Base-by-base conservation (phyloP, 192 early-diverging fungal species). In the Rhizophagus prolifer region DNA sequence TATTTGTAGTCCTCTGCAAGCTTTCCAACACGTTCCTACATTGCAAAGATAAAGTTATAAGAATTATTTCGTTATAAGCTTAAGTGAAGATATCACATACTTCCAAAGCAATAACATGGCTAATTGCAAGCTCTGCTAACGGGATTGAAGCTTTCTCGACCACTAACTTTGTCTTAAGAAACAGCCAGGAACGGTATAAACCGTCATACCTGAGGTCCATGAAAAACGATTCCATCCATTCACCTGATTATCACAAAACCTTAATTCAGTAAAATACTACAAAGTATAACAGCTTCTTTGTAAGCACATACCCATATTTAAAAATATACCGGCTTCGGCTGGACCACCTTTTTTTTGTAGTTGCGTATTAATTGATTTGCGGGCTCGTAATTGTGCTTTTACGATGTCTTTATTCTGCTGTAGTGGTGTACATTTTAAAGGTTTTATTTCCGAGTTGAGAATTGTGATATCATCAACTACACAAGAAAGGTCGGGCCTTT, bases 51-150 rank as follows among this genome's bases (percentile, higher is more conserved):
- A 21, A 66, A 63, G 14, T 74, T 25, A 26, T 74, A 25, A 72
- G 70, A 74, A 72, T 46, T 47, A 58, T 61, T n/a, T 72, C 63
- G 69, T 69, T 69, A 69, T 30, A 69, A 77, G 30, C 65, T 69
- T 7, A 77, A 38, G 26, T 5, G 31, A 69, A 65, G 4, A 47
- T 71, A 19, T 6, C 63, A 77, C 23, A 31, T 77, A 69, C 65
- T 36, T 69, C 63, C 75, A 77, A 70, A 76, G 64, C 75, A 44
- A 76, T 70, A 28, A 76, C n/a, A 77, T 77, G 76, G 41, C 67
- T 70, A n/a, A 77, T 77, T 60, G 76, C 67, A 28, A 60, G 70
- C 12, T 77, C 76, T 12, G 54, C 28, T 70, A 71, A 47, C 14
- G 76, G 76, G 46, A 77, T 77, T 70, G 76, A 70, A 50, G 75